Evolutionary conservation across 768 basidiomycete genomes (phyloP), one percentile per base, ranked within the genome.

Genomic region (Phaeolepiota aurea): DNA sequence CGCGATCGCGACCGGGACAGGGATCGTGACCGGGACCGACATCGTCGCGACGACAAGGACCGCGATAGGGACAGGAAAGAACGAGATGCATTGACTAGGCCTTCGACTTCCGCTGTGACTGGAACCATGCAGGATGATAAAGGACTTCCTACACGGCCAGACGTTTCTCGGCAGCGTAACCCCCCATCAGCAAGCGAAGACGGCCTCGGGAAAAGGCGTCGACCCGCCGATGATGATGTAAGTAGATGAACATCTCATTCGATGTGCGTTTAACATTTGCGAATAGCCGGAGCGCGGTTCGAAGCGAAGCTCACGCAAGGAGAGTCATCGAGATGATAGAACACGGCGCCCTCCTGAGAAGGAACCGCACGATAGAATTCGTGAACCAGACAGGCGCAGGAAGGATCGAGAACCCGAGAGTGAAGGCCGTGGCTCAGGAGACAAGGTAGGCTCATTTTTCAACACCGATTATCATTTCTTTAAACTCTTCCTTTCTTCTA

Each of bases 231-330:
- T 21, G 87, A 89, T 40, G 86, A 89, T 51, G 86, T 87, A 54
- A 54, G 79, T 64, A 35, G 39, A 28, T 15, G n/a, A 15, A 9
- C 16, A 19, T 16, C n/a, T 5, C 42, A 30, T 21, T 25, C 40
- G 30, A 30, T 36, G 37, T 35, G 35, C 25, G 20, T 38, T 42
- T 34, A 18, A 14, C 16, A 34, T 19, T 39, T 47, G 43, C 46
- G 44, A 51, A 55, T 41, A 87, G 84, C 61, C 76, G 45, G 87
- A 89, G 38, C 76, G 87, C 48, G 70, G 72, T 22, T 73, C 79
- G n/a, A 89, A 89, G 57, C 80, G 87, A n/a, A 75, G 76, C 44
- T 82, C 86, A 43, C 78, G 87, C 37, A 85, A 84, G 54, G 85
- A 87, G 2, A 61, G 74, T 20, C 82, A 86, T 52, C 77, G 85